phyloP scores from a whole-genome alignment of 805 yeast species.

The Saturnispora kantuleensis region DNA sequence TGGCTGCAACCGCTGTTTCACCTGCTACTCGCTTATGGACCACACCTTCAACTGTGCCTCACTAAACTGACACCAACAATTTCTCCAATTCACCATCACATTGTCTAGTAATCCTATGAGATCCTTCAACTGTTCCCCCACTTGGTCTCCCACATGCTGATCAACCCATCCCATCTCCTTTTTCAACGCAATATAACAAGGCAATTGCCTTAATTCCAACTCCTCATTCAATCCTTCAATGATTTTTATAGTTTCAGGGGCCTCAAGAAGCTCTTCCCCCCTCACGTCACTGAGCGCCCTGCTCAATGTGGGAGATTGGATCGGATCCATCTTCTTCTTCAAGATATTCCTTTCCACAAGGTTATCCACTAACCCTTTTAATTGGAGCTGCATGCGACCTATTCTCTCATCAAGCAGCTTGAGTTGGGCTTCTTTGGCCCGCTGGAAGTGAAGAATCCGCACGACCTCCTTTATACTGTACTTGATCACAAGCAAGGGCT shows the following conservation, averaged over 20 bases:
- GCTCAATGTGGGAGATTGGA: slow-evolving; percentile 27
- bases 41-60: slow-evolving; percentile 21
- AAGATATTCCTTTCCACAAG: slow-evolving; percentile 8
- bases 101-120: slow-evolving; percentile 11
- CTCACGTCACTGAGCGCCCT: slow-evolving; percentile 17
- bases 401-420: too few species aligned
- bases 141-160: slow-evolving; percentile 32
- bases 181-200: slow-evolving; percentile 34
- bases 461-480: slow-evolving; percentile 35
- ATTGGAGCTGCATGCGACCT: slow-evolving; percentile 22
- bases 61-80: slow-evolving; percentile 19
- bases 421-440: slow-evolving; percentile 39
- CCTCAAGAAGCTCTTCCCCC: too few species aligned
- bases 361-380: slow-evolving; percentile 20
- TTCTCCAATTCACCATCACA: slow-evolving; percentile 20
- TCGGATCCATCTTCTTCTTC: slow-evolving; percentile 8
- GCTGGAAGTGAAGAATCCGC: slow-evolving; percentile 39
- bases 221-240: slow-evolving; percentile 17
- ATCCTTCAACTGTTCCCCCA: slow-evolving; percentile 18
- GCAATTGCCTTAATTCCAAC: slow-evolving; percentile 34
- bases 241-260: slow-evolving; percentile 10
- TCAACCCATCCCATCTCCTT: slow-evolving; percentile 37
- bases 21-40: slow-evolving; percentile 6
- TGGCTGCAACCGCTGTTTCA: too few species aligned
- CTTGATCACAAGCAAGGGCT: slow-evolving; percentile 39